Evolutionary conservation across 768 basidiomycete species (phyloP), one percentile per base, ranked within the genome.

Genomic region (Pisolithus marmoratus): DNA sequence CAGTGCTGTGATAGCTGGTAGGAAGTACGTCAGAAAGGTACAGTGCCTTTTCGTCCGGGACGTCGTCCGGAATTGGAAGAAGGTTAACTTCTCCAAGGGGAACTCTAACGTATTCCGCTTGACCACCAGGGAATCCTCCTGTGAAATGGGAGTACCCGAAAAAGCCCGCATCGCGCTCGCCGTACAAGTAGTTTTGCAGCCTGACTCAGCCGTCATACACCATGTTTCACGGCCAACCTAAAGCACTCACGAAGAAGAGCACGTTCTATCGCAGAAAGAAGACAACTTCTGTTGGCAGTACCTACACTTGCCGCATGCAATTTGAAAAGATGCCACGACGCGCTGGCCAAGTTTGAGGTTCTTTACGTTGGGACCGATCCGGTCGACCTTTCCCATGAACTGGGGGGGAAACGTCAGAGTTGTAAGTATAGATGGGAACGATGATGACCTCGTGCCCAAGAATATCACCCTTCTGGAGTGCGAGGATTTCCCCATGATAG

Each of bases 281-380:
- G 83, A 84, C 0, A 85, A 71, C 58, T 85, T 86, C 65, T 88
- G 66, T 66, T 87, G 69, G 77, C 88, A 90, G 67, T 80, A 89
- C 42, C 74, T 65, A 67, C 87, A 88, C 46, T 78, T 74, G 2
- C 87, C 85, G 58, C 87, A 89, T 0, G 85, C 84, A 48, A 85
- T 82, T 61, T 88, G 85, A 80, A 90, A 90, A 2, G 82, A 83
- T 0, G 80, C 77, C n/a, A 90, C 87, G 49, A 89, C 87, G 22
- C 86, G 78, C 59, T 90, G 81, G 19, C 87, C 88, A 12, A 72
- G 57, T 27, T 76, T 68, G 52, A 87, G 66, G 44, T 82, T 80
- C 37, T 66, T 79, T n/a, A 89, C 82, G 50, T 73, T 78, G 0
- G 80, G 76, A 0, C 87, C 87, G 34, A 87, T 70, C 48, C 77